Conservation (phyloP, 306 rosid genomes). For the Casuarina cunninghamiana region DNA sequence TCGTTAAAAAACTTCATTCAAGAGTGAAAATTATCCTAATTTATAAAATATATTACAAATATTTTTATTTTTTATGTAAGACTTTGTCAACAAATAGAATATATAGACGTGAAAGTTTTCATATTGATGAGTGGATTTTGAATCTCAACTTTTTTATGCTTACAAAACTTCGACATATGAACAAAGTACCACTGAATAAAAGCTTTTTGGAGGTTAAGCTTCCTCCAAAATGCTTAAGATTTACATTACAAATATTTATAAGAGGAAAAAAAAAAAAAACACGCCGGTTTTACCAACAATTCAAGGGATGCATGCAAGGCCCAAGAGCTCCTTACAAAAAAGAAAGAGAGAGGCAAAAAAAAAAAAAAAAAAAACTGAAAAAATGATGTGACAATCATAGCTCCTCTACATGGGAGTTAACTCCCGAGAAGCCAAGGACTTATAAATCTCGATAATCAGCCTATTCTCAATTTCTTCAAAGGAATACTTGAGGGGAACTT, state of each 20-base stretch:
- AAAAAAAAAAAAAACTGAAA: neutral
- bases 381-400: neutral
- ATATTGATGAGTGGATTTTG: too few relatives aligned
- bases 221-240: neutral
- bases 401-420: neutral
- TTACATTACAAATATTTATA: neutral
- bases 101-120: too few relatives aligned
- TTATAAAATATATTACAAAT: too few relatives aligned
- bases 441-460: slow-evolving; percentile 59
- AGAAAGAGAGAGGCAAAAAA: neutral
- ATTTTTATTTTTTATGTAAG: too few relatives aligned
- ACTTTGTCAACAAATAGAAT: too few relatives aligned
- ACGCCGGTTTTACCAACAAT: neutral
- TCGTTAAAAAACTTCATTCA: too few relatives aligned
- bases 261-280: neutral
- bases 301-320: neutral
- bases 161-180: neutral
- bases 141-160: too few relatives aligned
- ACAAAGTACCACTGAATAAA: neutral
- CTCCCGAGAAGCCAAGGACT: slow-evolving; percentile 37
- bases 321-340: neutral
- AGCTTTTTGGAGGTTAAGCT: neutral
- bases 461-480: slow-evolving; percentile 45
- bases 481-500: slow-evolving; percentile 8
- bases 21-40: too few relatives aligned